Evolutionary conservation across 2,329 filamentous ascomycete species (phyloP), one percentile per base, ranked within the genome.

Genomic region (Periconia sp.): DNA sequence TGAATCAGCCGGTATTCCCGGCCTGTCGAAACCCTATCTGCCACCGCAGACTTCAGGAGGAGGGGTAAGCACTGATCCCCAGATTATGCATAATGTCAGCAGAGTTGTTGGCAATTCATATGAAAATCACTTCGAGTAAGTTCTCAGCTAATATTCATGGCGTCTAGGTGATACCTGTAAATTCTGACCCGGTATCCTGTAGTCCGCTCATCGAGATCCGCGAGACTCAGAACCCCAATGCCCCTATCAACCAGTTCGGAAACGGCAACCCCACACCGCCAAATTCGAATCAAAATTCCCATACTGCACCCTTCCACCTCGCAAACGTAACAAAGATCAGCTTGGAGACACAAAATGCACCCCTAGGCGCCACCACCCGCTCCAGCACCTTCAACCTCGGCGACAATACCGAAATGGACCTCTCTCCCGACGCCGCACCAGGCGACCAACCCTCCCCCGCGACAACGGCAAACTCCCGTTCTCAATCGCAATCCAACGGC

Each of bases 1-100:
- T 4, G 89, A 95, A 66, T 85, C 83, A 9, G 77, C 89, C 18
- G 83, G 84, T 10, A 70, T 84, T 4, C 36, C 42, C 10, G 60
- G 57, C 15, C 24, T 63, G 5, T 48, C 78, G 79, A 54, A 84
- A 82, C 52, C 82, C 78, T 7, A 55, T 31, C 24, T 45, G 17
- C 53, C 56, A 24, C 45, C 55, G 4, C 48, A 50, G n/a, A 28
- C 35, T 15, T 40, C 31, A 16, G 35, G 25, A 34, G 24, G 42
- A 35, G n/a, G n/a, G n/a, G 53, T 56, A 52, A 56, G 50, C 33
- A 12, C 11, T n/a, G n/a, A n/a, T n/a, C n/a, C n/a, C n/a, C n/a
- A n/a, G n/a, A n/a, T n/a, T n/a, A n/a, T n/a, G n/a, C n/a, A n/a
- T n/a, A n/a, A n/a, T n/a, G n/a, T n/a, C n/a, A n/a, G n/a, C n/a